Percentiles rank a stretch among this genome's conserved stretches.
phyloP scores from a whole-genome alignment of 176 grass and related monocot species.

The Ensete glaucum region DNA sequence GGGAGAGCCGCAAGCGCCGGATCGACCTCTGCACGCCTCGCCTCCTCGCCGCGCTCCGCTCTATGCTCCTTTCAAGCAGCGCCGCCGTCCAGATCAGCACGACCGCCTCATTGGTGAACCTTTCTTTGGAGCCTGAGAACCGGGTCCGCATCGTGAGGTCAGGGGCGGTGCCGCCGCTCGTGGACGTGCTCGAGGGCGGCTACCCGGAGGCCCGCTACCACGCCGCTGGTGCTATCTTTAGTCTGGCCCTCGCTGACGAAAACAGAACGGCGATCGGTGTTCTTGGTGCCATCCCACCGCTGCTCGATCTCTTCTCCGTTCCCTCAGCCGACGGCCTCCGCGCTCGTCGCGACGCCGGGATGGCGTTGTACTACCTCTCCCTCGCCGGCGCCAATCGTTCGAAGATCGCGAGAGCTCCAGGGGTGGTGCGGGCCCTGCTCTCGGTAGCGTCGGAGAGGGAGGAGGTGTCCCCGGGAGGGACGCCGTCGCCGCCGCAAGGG shows the following conservation, averaged over 20 bases:
- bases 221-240: slow-evolving; percentile 24
- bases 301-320: slow-evolving; percentile 21
- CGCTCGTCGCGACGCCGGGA: slow-evolving; percentile 27
- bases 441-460: slow-evolving; percentile 7
- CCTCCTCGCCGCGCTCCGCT: slow-evolving; percentile 47
- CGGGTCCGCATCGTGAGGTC: slow-evolving; percentile 28
- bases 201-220: slow-evolving; percentile 17
- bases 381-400: slow-evolving; percentile 26
- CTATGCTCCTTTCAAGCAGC: slow-evolving; percentile 34
- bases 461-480: neutral
- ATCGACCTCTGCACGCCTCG: slow-evolving; percentile 51
- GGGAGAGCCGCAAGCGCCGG: slow-evolving; percentile 49
- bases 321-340: slow-evolving; percentile 2
- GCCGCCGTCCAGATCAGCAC: slow-evolving; percentile 35
- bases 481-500: too few species aligned
- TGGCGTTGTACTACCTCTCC: slow-evolving; percentile 38
- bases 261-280: slow-evolving; percentile 28
- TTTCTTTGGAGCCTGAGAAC: slow-evolving; percentile 26
- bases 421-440: slow-evolving; percentile 15
- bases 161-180: slow-evolving; percentile 23
- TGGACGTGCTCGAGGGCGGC: slow-evolving; percentile 18
- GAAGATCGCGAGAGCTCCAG: slow-evolving; percentile 9
- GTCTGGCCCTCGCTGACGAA: slow-evolving; percentile 29
- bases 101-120: slow-evolving; percentile 26
- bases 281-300: slow-evolving; percentile 29